These are phyloP conservation scores for Hyaloscypha bicolor DNA, from an alignment of 495 filamentous ascomycete genomes.

Conservation along the genomic window DNA sequence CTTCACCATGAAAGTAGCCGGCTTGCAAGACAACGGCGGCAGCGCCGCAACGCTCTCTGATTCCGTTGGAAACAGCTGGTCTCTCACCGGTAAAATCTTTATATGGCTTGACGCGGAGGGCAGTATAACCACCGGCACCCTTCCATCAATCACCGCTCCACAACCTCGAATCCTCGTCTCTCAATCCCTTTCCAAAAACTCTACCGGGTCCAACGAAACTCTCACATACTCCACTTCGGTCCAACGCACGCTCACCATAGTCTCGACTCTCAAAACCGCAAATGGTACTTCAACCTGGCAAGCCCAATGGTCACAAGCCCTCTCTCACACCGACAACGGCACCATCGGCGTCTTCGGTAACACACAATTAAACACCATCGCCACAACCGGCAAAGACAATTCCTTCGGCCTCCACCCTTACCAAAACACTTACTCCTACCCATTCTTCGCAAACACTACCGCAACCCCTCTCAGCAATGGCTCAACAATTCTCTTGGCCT, in stretches of 20 bases:
- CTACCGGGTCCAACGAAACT: slow-evolving; percentile 59
- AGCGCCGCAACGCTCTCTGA: slow-evolving; percentile 50
- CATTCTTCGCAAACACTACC: slow-evolving; percentile 61
- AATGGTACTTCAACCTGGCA: slow-evolving; percentile 32
- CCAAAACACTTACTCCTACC: slow-evolving; percentile 59
- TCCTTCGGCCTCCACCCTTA: slow-evolving; percentile 43
- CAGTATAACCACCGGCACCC: slow-evolving; percentile 50
- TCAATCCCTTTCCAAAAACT: slow-evolving; percentile 43
- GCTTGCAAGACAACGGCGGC: slow-evolving; percentile 55
- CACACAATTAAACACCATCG: slow-evolving; percentile 62
- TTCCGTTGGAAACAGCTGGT: slow-evolving; percentile 69
- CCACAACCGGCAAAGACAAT: slow-evolving; percentile 57
- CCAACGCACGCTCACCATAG: slow-evolving; percentile 55
- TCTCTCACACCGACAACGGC: slow-evolving; percentile 61
- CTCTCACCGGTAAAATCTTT: slow-evolving; percentile 84
- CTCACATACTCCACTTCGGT: slow-evolving; percentile 61
- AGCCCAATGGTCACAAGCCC: slow-evolving; percentile 63
- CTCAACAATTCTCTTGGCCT: slow-evolving; percentile 59
- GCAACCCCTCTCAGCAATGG: slow-evolving; percentile 45
- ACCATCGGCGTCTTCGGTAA: slow-evolving; percentile 57
- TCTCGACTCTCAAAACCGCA: slow-evolving; percentile 51
- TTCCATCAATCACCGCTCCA: slow-evolving; percentile 22
- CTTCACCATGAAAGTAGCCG: slow-evolving; percentile 70
- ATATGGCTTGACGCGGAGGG: slow-evolving; percentile 60
- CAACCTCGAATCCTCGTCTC: slow-evolving; percentile 36